Evolutionary conservation across 305 asterid genomes (phyloP).

Genomic region (Fraxinus dipetala): DNA sequence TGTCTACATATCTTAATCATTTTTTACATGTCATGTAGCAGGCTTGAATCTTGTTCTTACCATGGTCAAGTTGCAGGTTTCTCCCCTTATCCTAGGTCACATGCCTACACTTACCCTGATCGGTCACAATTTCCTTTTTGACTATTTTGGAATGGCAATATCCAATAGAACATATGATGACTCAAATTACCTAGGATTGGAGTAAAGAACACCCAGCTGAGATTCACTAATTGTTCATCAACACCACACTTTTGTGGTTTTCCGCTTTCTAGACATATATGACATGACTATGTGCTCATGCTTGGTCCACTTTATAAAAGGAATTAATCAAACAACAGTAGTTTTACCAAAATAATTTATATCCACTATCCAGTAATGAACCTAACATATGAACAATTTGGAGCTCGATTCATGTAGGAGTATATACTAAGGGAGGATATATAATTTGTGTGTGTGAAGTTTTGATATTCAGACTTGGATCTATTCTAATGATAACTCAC

Average conservation of each 20-base stretch:
- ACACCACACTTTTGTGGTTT: neutral
- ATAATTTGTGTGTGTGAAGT: neutral
- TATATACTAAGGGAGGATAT: neutral
- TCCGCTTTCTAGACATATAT: neutral
- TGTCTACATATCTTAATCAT: neutral
- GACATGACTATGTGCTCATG: neutral
- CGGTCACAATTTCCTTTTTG: neutral
- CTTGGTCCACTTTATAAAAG: neutral
- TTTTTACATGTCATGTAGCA: neutral
- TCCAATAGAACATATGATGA: neutral
- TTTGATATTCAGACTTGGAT: neutral
- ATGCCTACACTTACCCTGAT: constrained; percentile 3
- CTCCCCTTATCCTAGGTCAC: neutral
- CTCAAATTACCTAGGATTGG: neutral
- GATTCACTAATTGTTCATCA: neutral
- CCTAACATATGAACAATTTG: neutral
- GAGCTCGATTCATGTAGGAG: neutral
- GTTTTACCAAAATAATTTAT: neutral
- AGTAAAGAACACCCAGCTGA: neutral
- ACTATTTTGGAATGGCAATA: neutral
- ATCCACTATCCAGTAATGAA: neutral
- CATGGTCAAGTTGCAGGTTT: neutral
- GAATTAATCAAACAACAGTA: neutral
- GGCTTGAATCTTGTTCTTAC: neutral
- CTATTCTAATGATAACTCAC: neutral